These are phyloP conservation scores for Candida insectalens DNA, from an alignment of 805 yeast genomes.

Conservation along the genomic window DNA sequence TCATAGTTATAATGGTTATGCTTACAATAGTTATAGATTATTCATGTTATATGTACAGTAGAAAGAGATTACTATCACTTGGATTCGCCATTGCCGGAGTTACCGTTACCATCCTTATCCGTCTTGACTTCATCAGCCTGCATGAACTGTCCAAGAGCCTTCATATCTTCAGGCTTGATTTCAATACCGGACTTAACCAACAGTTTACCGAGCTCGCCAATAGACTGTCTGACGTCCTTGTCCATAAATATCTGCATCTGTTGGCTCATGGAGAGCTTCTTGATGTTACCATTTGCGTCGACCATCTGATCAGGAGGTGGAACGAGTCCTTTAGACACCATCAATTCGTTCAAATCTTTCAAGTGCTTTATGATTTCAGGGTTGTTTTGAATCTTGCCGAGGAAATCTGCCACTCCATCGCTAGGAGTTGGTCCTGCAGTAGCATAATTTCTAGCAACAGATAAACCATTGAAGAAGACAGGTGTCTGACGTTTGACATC, in stretches of 20 bases:
- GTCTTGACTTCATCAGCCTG: slow-evolving; percentile 5
- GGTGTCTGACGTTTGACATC: no score
- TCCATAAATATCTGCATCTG: slow-evolving; percentile 22
- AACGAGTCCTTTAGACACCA: slow-evolving; percentile 14
- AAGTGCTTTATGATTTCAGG: slow-evolving; percentile 26
- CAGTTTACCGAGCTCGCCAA: slow-evolving; percentile 14
- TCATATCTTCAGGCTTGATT: slow-evolving; percentile 18
- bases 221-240: slow-evolving; percentile 15
- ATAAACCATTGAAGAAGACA: neutral
- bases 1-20: no score
- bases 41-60: neutral
- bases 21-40: no score
- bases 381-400: slow-evolving; percentile 8
- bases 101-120: neutral
- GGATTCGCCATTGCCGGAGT: no score
- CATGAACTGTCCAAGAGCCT: slow-evolving; percentile 13
- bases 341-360: slow-evolving; percentile 22
- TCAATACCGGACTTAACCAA: slow-evolving; percentile 16
- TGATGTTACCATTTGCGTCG: slow-evolving; percentile 2
- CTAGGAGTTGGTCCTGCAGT: neutral
- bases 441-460: neutral
- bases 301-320: slow-evolving; percentile 6
- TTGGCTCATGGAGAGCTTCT: slow-evolving; percentile 12
- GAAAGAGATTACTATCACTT: no score
- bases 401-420: neutral